Evolutionary conservation across 306 rosid species (phyloP).

Genomic region (Prunus padus): DNA sequence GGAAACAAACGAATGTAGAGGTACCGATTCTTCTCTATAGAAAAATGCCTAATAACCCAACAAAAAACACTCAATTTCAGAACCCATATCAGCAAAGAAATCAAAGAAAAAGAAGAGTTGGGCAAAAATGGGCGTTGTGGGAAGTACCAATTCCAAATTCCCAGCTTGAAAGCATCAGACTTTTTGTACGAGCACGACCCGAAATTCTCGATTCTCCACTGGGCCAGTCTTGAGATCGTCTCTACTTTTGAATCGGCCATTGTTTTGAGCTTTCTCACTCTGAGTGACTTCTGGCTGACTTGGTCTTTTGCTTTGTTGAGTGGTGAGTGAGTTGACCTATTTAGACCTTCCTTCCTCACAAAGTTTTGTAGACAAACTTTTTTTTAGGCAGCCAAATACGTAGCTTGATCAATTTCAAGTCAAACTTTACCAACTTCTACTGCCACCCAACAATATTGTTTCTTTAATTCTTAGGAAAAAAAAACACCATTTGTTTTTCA

Average conservation of each 20-base stretch:
- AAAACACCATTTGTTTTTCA: too few species aligned
- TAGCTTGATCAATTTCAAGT: too few species aligned
- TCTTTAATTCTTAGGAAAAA: too few species aligned
- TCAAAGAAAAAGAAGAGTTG: background rate
- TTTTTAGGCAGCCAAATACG: too few species aligned
- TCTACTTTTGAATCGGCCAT: conserved; percentile 69
- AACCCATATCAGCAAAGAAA: background rate
- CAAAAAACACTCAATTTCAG: conserved; percentile 11
- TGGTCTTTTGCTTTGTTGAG: background rate
- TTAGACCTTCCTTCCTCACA: too few species aligned
- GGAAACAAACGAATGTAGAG: conserved; percentile 74
- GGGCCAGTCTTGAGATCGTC: conserved; percentile 69
- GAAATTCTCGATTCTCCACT: conserved; percentile 76
- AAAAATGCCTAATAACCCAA: conserved; percentile 46
- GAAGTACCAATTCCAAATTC: conserved; percentile 81
- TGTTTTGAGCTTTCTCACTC: conserved; percentile 7
- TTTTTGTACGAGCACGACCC: conserved; percentile 65
- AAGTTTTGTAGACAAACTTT: too few species aligned
- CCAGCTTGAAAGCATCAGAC: conserved; percentile 81
- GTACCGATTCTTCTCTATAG: conserved; percentile 67
- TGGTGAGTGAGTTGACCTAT: too few species aligned
- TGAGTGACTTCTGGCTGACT: background rate
- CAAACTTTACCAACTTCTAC: too few species aligned
- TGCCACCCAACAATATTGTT: too few species aligned
- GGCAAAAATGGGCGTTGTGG: background rate